Base-by-base conservation (phyloP, 1,139 yeast genomes). In the Kluyveromyces marxianus region DNA sequence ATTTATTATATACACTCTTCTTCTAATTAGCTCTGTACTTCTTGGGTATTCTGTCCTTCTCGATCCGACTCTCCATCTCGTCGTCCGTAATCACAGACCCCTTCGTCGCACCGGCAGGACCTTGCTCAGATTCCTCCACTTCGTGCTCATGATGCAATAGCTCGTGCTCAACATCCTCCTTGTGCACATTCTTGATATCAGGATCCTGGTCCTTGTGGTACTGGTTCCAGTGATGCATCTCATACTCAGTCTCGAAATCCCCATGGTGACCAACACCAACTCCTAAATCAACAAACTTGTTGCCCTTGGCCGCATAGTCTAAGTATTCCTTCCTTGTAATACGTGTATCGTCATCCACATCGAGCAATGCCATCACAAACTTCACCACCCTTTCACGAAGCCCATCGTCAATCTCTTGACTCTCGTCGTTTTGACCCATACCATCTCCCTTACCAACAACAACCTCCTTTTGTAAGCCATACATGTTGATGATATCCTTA, bases 221-320 rank as follows among this genome's bases (percentile, higher is more conserved):
- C 64, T 88, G 72, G 52, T 81, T 78, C 97, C 97, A 92, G 65
- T 92, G 97, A 63, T 92, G 97, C 50, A 86, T 81, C 58, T 90
- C 97, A 60, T 89, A 90, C 62, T 90, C 97, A 54, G 79, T 76
- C 65, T 92, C 98, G 59, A 89, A 92, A 67, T 88, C 96, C 43
- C 90, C 83, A 67, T 90, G 97, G 62, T 90, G 97, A 21, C 98
- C 97, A n/a, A 87, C 92, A 25, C 97, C 97, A 51, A 83, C 81
- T 6, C 96, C 96, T 62, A 89, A 80, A 64, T 92, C 97, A 1
- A 97, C 97, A 59, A 92, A 75, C 52, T 77, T 77, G 2, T 85
- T 83, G 4, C 95, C 95, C 6, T 65, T 66, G 2, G 65, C 65
- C 6, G 76, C 72, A 66, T 77, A 90, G n/a, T 68, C 66, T 42